Percentiles rank a stretch among this genome's conserved stretches.
These are phyloP conservation scores for Durio zibethinus DNA, from an alignment of 345 rosid genomes.

Conservation along the genomic window DNA sequence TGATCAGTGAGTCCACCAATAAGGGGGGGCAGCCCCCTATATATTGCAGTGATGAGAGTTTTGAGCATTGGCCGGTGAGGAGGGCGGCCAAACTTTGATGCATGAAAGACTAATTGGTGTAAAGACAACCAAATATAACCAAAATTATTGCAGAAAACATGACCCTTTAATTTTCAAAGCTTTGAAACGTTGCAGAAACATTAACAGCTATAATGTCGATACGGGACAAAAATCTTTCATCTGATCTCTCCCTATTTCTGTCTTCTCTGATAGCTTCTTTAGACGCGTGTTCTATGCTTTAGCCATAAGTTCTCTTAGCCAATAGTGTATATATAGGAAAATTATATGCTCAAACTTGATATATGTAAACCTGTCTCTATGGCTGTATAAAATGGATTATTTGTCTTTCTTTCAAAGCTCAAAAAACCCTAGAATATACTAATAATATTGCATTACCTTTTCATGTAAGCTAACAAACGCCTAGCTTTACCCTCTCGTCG, in stretches of 20 bases:
- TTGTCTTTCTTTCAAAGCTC: background rate
- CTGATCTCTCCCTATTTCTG: background rate
- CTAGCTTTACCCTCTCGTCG: background rate
- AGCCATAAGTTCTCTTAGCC: slow-evolving; percentile 21
- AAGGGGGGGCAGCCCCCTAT: background rate
- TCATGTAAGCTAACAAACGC: background rate
- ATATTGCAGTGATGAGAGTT: background rate
- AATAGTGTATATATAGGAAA: background rate
- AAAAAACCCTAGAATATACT: slow-evolving; percentile 16
- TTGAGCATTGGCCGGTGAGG: too few relatives aligned
- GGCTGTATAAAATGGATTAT: background rate
- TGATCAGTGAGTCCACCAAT: background rate
- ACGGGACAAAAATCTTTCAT: background rate
- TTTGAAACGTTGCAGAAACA: background rate
- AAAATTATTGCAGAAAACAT: background rate
- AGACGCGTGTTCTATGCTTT: slow-evolving; percentile 25
- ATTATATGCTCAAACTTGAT: background rate
- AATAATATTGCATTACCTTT: background rate
- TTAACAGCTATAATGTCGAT: background rate
- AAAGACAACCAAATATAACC: background rate
- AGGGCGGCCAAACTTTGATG: background rate
- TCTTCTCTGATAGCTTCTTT: slow-evolving; percentile 1
- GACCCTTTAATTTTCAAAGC: background rate
- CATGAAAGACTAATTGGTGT: background rate
- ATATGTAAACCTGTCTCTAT: background rate